These are phyloP conservation scores for Xerocomellus amylosporus DNA, from an alignment of 768 basidiomycete species.

Conservation along the genomic window DNA sequence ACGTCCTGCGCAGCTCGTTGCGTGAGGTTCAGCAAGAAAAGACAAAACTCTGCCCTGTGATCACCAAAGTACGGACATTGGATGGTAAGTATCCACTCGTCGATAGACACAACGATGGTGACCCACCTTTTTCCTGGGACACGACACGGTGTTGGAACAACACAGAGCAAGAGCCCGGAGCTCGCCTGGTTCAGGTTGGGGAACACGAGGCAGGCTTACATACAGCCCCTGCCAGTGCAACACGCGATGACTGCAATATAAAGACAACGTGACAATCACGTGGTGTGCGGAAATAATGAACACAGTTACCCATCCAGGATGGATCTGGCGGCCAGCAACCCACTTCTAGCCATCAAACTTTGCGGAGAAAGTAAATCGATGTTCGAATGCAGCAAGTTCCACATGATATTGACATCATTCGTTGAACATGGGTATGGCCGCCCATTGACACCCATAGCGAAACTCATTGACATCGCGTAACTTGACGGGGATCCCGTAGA, in stretches of 20 bases:
- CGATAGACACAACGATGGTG: neutral
- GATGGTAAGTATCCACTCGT: slow-evolving; percentile 2
- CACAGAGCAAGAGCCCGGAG: slow-evolving; percentile 23
- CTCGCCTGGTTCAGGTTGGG: slow-evolving; percentile 24
- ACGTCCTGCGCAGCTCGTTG: slow-evolving; percentile 31
- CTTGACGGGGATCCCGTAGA: no score
- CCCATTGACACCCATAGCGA: no score
- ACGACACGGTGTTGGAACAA: slow-evolving; percentile 23
- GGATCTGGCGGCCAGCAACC: no score
- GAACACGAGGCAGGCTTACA: slow-evolving; percentile 33
- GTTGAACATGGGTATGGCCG: no score
- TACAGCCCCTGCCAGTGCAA: slow-evolving; percentile 9
- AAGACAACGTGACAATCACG: slow-evolving; percentile 23
- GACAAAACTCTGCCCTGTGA: slow-evolving; percentile 2
- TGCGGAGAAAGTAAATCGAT: no score
- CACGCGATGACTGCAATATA: slow-evolving; percentile 12
- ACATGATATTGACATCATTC: no score
- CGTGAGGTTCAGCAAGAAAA: slow-evolving; percentile 8
- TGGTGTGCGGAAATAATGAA: slow-evolving; percentile 17
- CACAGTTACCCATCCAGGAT: no score
- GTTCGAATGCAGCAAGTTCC: no score
- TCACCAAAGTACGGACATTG: neutral
- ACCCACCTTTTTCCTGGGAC: slow-evolving; percentile 26
- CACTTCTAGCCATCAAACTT: no score
- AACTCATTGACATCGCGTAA: no score